Percentiles rank a stretch among this genome's conserved stretches.
Evolutionary conservation across 2,329 filamentous ascomycete genomes (phyloP).

Genomic region (Hirsutella minnesotensis): DNA sequence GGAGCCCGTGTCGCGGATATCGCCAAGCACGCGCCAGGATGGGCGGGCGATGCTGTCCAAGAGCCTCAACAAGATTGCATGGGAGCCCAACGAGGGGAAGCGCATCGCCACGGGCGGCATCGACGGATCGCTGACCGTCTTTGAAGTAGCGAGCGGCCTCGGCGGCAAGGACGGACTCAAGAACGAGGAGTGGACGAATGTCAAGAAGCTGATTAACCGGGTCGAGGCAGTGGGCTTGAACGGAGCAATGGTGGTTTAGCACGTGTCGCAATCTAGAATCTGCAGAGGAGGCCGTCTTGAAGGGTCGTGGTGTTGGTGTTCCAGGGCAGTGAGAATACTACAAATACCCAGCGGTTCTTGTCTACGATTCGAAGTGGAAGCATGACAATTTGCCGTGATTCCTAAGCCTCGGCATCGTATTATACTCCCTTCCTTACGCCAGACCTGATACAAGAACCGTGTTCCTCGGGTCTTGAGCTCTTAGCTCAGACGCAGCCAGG

Average conservation of each 20-base stretch:
- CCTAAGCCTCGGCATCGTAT: too few species aligned
- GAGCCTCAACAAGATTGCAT: slow-evolving; percentile 87
- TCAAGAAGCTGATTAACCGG: slow-evolving; percentile 78
- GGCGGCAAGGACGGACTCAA: slow-evolving; percentile 76
- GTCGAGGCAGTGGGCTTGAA: slow-evolving; percentile 52
- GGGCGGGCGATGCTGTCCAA: slow-evolving; percentile 61
- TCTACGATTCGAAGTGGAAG: too few species aligned
- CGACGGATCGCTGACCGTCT: slow-evolving; percentile 81
- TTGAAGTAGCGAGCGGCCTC: slow-evolving; percentile 74
- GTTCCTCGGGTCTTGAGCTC: too few species aligned
- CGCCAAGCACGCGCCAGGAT: slow-evolving; percentile 54
- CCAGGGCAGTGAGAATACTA: too few species aligned
- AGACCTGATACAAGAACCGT: too few species aligned
- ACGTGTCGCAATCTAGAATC: too few species aligned
- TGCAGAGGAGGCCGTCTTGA: too few species aligned
- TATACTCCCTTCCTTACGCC: too few species aligned
- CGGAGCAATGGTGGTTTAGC: slow-evolving; percentile 29
- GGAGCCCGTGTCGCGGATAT: slow-evolving; percentile 73
- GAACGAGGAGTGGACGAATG: slow-evolving; percentile 82
- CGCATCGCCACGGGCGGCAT: slow-evolving; percentile 83
- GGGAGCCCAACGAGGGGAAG: slow-evolving; percentile 84
- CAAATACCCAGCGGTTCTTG: too few species aligned
- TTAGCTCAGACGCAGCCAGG: too few species aligned
- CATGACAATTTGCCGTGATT: too few species aligned
- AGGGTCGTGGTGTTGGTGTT: too few species aligned